phyloP scores from a whole-genome alignment of 176 grass and related monocot genomes.

The Carex myosuroides region DNA sequence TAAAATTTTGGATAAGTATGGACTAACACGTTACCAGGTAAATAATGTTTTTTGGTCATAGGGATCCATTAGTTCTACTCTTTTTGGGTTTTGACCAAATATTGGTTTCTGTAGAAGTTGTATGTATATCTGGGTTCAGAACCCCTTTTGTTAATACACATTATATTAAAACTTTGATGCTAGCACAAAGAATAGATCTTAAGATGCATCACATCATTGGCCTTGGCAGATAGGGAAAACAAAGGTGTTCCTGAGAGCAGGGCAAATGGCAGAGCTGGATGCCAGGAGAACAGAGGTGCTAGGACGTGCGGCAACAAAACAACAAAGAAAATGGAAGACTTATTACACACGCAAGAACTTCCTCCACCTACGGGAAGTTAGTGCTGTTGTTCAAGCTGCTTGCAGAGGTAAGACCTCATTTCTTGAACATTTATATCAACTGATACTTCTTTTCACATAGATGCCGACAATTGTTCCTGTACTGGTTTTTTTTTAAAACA shows the following conservation, averaged over 20 bases:
- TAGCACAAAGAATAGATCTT: not conserved
- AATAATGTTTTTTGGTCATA: constrained; percentile 19
- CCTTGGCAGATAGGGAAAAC: constrained; percentile 79
- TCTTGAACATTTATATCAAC: not conserved
- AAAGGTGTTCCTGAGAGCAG: constrained; percentile 95
- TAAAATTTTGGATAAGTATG: constrained; percentile 91
- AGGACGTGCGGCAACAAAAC: constrained; percentile 64
- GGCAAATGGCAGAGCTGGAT: constrained; percentile 98
- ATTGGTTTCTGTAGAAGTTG: not conserved
- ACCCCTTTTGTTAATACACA: not conserved
- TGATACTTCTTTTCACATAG: not conserved
- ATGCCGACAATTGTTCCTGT: not conserved
- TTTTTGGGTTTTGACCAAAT: not conserved
- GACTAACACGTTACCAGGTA: constrained; percentile 84
- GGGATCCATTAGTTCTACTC: not conserved
- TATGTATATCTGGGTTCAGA: constrained; percentile 6
- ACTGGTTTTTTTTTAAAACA: not conserved
- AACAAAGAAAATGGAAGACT: constrained; percentile 74
- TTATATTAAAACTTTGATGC: not conserved
- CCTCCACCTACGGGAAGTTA: constrained; percentile 39
- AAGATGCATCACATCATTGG: constrained; percentile 20
- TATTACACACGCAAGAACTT: constrained; percentile 74
- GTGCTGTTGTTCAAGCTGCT: constrained; percentile 56
- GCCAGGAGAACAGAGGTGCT: constrained; percentile 88
- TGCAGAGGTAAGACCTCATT: constrained; percentile 60